Conservation (phyloP, 2,329 filamentous ascomycete species). For the Sporothrix brunneoviolacea region DNA sequence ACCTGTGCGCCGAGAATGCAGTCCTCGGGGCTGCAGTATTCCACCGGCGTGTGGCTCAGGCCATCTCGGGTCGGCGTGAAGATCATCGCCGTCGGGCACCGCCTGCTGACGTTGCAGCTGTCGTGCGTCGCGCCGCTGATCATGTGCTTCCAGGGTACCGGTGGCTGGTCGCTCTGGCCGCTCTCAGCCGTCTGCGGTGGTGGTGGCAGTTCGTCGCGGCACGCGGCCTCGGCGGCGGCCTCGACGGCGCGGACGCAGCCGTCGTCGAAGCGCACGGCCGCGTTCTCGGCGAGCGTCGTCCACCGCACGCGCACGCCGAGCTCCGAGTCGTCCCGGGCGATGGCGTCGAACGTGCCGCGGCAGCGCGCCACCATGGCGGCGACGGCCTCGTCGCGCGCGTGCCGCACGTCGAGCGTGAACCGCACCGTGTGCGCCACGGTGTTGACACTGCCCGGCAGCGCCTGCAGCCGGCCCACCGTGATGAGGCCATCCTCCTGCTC, state of each 20-base stretch:
- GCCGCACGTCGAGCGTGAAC: conserved; percentile 63
- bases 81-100: conserved; percentile 33
- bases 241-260: conserved; percentile 61
- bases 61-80: conserved; percentile 32
- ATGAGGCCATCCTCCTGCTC: conserved; percentile 21
- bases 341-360: conserved; percentile 42
- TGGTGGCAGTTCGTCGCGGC: no score
- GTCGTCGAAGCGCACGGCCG: conserved; percentile 57
- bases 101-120: conserved; percentile 29
- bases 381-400: conserved; percentile 47
- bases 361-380: conserved; percentile 12
- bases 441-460: conserved; percentile 53
- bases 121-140: conserved; percentile 35
- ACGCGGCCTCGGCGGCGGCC: conserved; percentile 41
- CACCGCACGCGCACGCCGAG: conserved; percentile 43
- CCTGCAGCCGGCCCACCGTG: conserved; percentile 25
- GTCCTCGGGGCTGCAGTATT: conserved; percentile 30
- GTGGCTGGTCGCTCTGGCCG: no score
- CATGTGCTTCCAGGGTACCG: no score
- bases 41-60: conserved; percentile 32
- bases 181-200: no score
- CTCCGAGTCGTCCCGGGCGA: conserved; percentile 51
- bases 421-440: conserved; percentile 62
- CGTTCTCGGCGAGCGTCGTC: conserved; percentile 53
- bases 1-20: conserved; percentile 26